Evolutionary conservation across 1,139 yeast species (phyloP), one percentile per base, ranked within the genome.

Genomic region (Candida freyschussii): DNA sequence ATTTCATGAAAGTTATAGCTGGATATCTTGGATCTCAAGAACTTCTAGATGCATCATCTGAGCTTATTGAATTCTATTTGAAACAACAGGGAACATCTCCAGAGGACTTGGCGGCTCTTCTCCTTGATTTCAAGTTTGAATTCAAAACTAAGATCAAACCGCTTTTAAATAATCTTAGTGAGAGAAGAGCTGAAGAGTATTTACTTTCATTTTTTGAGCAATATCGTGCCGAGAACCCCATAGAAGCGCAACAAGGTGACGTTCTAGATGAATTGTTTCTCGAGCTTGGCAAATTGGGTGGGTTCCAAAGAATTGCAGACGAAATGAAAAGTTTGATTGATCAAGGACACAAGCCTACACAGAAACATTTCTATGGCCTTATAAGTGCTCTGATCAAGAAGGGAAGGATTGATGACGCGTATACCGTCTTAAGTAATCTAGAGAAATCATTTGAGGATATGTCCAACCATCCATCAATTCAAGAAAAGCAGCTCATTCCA

Each of bases 11-110:
- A 4, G 22, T 46, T 1, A 17, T 47, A 6, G 27, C 40, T 4
- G 22, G 37, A 2, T 29, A 33, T 11, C 13, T 46, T 5, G 36
- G 42, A 13, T 33, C 33, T 5, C 27, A 36, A 13, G 15, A 7
- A 4, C 11, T 23, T 15, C 18, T 13, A 5, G 21, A 30, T 4
- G 6, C 24, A n/a, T 34, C 38, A 3, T 21, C 42, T 3, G 17
- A 29, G 2, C 17, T 48, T 25, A 33, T 45, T 19, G 32, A 41
- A 3, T 48, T 47, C 27, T 50, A 42, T 29, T 14, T 47, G 4
- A 10, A 20, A 1, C 44, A 40, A 22, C 37, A 33, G 2, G 21
- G 28, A 0, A 32, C 45, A 2, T 24, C 34, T 1, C 1, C 26
- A 3, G 39, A 39, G 9, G 47, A 48, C 13, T 14, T 49, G 8